phyloP scores from a whole-genome alignment of 2,329 filamentous ascomycete species.

The Parascedosporium putredinis region DNA sequence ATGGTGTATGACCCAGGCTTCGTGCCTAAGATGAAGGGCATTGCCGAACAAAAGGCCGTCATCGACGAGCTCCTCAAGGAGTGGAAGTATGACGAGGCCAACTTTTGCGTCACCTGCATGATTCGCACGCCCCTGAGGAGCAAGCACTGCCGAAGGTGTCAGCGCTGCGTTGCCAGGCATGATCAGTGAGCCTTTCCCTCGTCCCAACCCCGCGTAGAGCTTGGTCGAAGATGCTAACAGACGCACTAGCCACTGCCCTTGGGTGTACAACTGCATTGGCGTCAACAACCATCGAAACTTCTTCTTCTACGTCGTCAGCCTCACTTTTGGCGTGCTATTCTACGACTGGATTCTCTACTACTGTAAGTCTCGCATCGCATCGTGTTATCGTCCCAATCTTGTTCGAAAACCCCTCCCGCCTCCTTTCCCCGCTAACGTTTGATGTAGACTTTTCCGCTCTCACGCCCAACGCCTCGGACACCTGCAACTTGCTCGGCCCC shows the following conservation, averaged over 20 bases:
- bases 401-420: no score
- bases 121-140: conserved; percentile 83
- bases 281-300: conserved; percentile 96
- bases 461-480: conserved; percentile 37
- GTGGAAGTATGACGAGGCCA: conserved; percentile 87
- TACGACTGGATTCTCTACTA: conserved; percentile 63
- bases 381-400: no score
- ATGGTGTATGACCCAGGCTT: conserved; percentile 89
- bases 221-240: background rate
- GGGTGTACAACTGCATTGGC: conserved; percentile 94
- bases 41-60: conserved; percentile 78
- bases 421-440: conserved; percentile 16
- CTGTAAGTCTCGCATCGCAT: conserved; percentile 44
- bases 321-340: conserved; percentile 64
- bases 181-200: conserved; percentile 65
- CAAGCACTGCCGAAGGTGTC: conserved; percentile 89
- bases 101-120: conserved; percentile 94
- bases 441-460: conserved; percentile 52
- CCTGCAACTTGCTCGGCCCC: conserved; percentile 69
- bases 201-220: background rate
- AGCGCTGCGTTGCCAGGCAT: conserved; percentile 88
- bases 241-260: conserved; percentile 74
- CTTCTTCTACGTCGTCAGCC: conserved; percentile 72
- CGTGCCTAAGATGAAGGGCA: conserved; percentile 80
- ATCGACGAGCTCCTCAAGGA: conserved; percentile 77